phyloP scores from a whole-genome alignment of 2,329 filamentous ascomycete species.

The Aspergillus chevalieri region DNA sequence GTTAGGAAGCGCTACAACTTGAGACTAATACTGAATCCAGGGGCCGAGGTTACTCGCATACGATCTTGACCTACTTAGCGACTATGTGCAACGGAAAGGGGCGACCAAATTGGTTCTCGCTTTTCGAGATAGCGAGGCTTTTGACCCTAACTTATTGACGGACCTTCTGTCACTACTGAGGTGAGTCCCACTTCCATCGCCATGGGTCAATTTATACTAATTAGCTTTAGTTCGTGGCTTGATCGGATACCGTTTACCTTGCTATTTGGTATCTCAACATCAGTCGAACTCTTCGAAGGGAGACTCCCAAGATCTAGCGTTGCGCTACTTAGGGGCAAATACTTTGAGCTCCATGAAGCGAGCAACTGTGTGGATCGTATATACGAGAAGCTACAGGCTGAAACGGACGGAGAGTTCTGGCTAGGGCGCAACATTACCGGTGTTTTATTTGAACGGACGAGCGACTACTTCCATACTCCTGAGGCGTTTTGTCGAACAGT shows the following conservation, averaged over 20 bases:
- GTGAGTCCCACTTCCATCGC: constrained; percentile 27
- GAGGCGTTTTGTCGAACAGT: constrained; percentile 50
- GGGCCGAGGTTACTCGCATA: constrained; percentile 39
- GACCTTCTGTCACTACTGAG: constrained; percentile 42
- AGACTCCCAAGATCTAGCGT: constrained; percentile 50
- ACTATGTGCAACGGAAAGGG: constrained; percentile 34
- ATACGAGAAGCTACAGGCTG: constrained; percentile 33
- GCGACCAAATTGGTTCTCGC: constrained; percentile 37
- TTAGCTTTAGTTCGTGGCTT: constrained; percentile 48
- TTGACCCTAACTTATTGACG: constrained; percentile 38
- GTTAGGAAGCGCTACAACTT: neutral
- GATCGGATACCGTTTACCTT: constrained; percentile 57
- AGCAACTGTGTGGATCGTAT: constrained; percentile 42
- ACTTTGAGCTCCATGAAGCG: constrained; percentile 49
- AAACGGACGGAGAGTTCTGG: constrained; percentile 37
- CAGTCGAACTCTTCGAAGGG: constrained; percentile 55
- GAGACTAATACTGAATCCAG: constrained; percentile 19
- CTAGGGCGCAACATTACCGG: constrained; percentile 49
- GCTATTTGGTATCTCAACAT: constrained; percentile 57
- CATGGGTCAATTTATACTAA: constrained; percentile 14
- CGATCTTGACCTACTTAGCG: constrained; percentile 41
- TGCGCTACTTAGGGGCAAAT: constrained; percentile 47
- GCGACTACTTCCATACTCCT: constrained; percentile 55
- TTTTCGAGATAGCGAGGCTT: constrained; percentile 43
- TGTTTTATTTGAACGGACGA: constrained; percentile 50